Evolutionary conservation across 2,329 filamentous ascomycete species (phyloP), one percentile per base, ranked within the genome.

Genomic region (Penicillium sp.): DNA sequence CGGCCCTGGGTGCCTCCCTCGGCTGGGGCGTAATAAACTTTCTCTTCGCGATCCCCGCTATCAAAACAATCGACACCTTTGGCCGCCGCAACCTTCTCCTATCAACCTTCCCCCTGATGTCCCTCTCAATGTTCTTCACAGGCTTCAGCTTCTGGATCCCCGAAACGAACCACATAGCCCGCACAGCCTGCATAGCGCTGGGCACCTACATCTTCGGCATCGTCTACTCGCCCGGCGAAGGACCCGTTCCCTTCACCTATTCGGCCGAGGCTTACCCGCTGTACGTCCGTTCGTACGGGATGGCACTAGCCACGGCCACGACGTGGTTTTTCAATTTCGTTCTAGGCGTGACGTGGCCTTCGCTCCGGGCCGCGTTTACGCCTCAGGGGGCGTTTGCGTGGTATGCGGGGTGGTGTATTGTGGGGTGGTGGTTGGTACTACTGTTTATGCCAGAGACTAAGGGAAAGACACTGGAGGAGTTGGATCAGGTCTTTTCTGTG

Each of bases 21-120:
- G 86, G 86, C 3, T 81, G 87, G 48, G 86, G 86, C 0, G 77
- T 87, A 53, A 82, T 89, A 69, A 89, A 89, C 70, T 89, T 84
- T 77, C 71, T 89, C 38, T 88, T 88, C 63, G 86, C 87, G 16
- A 78, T 88, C 13, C 85, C 85, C 0, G 86, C 86, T 3, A 76
- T 89, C 51, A 87, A 85, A 71, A 89, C 86, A 6, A 90, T 90
- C 64, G 88, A 91, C 69, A 88, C 84, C 0, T 89, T 87, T 60
- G 88, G 88, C 6, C 83, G 88, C 3, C 81, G 88, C 22, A 87
- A 87, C 64, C 78, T 90, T 7, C 80, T 90, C 1, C 78, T 89
- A 4, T 80, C 81, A 1, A 90, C 87, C 0, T 89, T 90, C 69
- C 87, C 87, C 0, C 74, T 89, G 19, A 89, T 90, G 87, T 78